Conservation (phyloP, 176 grass and related monocot genomes). For the Ampelocalamus luodianensis region DNA sequence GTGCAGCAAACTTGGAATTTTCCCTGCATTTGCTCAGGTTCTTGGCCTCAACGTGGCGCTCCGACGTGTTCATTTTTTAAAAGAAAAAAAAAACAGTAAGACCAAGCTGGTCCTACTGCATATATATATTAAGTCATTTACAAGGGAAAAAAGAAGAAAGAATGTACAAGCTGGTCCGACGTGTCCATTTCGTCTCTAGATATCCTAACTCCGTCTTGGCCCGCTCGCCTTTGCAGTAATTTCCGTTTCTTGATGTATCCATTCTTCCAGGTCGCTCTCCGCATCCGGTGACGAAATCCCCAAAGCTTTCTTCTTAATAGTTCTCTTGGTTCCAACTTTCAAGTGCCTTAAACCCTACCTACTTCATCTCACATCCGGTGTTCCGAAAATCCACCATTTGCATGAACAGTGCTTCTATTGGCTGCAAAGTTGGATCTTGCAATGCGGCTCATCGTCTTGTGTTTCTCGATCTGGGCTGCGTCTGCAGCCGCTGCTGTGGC, state of each 20-base stretch:
- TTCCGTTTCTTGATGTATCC: conserved; percentile 10
- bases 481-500: conserved; percentile 26
- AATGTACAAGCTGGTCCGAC: background rate
- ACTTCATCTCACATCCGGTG: background rate
- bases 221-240: background rate
- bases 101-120: too few relatives aligned
- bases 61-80: background rate
- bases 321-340: background rate
- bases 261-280: background rate
- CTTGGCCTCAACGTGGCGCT: conserved; percentile 3
- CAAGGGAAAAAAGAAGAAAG: too few relatives aligned
- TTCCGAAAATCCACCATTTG: conserved; percentile 4
- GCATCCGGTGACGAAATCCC: conserved; percentile 19
- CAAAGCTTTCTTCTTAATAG: background rate
- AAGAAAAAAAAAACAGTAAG: too few relatives aligned
- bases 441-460: conserved; percentile 63
- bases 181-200: background rate
- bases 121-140: too few relatives aligned
- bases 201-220: background rate
- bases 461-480: conserved; percentile 57
- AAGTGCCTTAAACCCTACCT: conserved; percentile 44
- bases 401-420: conserved; percentile 15
- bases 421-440: conserved; percentile 39
- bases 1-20: conserved; percentile 10
- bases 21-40: conserved; percentile 2